Evolutionary conservation across 2,329 filamentous ascomycete species (phyloP).

Genomic region (Stachybotrys elegans): DNA sequence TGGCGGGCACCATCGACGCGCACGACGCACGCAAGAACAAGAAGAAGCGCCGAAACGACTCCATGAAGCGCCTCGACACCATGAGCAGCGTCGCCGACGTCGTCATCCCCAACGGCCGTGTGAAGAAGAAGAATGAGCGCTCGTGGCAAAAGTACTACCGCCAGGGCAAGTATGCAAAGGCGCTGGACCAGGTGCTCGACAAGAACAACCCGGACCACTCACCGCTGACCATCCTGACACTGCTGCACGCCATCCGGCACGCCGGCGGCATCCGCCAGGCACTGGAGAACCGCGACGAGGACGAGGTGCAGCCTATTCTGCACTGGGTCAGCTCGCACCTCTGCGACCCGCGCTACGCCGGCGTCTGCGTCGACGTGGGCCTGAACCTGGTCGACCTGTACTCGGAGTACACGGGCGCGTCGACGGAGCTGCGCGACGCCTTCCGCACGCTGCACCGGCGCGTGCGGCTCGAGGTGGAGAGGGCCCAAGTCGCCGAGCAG

Average conservation of each 20-base stretch:
- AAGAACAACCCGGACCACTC: slow-evolving; percentile 45
- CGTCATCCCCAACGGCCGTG: slow-evolving; percentile 65
- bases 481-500: slow-evolving; percentile 75
- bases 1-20: slow-evolving; percentile 71
- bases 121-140: slow-evolving; percentile 55
- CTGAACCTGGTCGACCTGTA: slow-evolving; percentile 85
- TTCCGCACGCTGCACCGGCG: slow-evolving; percentile 64
- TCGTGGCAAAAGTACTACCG: slow-evolving; percentile 79
- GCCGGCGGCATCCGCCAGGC: slow-evolving; percentile 79
- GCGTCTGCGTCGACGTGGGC: slow-evolving; percentile 76
- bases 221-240: slow-evolving; percentile 62
- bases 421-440: slow-evolving; percentile 64
- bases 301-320: slow-evolving; percentile 74
- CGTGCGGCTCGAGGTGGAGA: slow-evolving; percentile 74
- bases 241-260: slow-evolving; percentile 81
- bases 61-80: slow-evolving; percentile 62
- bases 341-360: slow-evolving; percentile 74
- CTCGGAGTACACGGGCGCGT: slow-evolving; percentile 70
- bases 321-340: slow-evolving; percentile 80
- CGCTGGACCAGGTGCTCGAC: slow-evolving; percentile 74
- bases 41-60: slow-evolving; percentile 53
- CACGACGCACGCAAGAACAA: slow-evolving; percentile 69
- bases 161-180: slow-evolving; percentile 68
- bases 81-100: slow-evolving; percentile 83
- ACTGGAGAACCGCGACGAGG: slow-evolving; percentile 74